Evolutionary conservation across 495 filamentous ascomycete genomes (phyloP).

Genomic region (Neurospora sp.): DNA sequence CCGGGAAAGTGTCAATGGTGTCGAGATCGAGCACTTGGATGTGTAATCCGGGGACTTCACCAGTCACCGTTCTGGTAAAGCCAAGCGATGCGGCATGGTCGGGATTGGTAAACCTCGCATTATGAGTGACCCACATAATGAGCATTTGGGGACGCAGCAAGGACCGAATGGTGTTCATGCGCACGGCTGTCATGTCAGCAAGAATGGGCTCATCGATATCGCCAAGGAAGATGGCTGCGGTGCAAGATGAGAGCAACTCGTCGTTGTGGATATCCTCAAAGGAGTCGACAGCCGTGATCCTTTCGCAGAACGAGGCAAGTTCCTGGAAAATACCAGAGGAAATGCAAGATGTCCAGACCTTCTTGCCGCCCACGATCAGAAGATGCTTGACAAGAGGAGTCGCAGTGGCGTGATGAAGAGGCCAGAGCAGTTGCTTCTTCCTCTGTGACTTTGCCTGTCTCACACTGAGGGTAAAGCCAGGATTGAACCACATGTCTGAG

Average conservation of each 20-base stretch:
- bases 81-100: conserved; percentile 32
- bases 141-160: conserved; percentile 28
- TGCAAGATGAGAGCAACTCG: not conserved
- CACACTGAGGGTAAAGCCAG: conserved; percentile 25
- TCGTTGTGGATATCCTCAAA: not conserved
- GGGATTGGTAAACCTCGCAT: conserved; percentile 17
- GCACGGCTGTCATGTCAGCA: conserved; percentile 22
- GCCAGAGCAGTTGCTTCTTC: conserved; percentile 8
- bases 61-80: conserved; percentile 30
- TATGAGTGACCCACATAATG: conserved; percentile 29
- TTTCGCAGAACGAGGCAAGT: conserved; percentile 11
- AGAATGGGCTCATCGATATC: conserved; percentile 29
- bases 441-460: conserved; percentile 20
- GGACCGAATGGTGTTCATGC: conserved; percentile 19
- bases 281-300: conserved; percentile 6
- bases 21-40: conserved; percentile 35
- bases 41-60: conserved; percentile 28
- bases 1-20: conserved; percentile 3
- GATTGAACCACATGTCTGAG: conserved; percentile 18
- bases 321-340: conserved; percentile 3
- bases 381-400: conserved; percentile 13
- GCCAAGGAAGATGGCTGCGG: conserved; percentile 25
- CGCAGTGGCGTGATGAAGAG: not conserved
- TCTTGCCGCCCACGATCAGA: conserved; percentile 23
- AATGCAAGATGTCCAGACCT: conserved; percentile 8